A percentile compares a stretch with the other conserved stretches of the same genome.
These are phyloP conservation scores for Globisporangium echinulatum DNA, from an alignment of 352 stramenopile genomes.

Conservation along the genomic window DNA sequence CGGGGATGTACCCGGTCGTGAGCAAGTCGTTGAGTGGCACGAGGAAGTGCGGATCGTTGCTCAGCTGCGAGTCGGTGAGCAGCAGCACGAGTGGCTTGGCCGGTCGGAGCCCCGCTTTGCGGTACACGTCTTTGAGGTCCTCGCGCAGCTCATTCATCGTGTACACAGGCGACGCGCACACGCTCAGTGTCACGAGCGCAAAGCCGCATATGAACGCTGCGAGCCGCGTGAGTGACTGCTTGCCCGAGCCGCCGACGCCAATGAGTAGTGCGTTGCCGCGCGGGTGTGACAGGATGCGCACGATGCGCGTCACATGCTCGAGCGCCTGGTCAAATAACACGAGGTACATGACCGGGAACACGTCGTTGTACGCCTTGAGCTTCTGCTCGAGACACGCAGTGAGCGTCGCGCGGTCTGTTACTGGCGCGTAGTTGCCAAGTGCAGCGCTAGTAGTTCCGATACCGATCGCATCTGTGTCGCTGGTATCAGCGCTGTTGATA, in stretches of 20 bases:
- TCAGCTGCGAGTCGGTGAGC: conserved; percentile 84
- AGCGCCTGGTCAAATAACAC: conserved; percentile 91
- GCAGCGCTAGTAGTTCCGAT: neutral
- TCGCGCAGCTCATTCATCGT: conserved; percentile 78
- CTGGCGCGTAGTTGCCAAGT: conserved; percentile 34
- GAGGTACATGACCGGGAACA: conserved; percentile 89
- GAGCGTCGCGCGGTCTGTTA: conserved; percentile 48
- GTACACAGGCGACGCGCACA: conserved; percentile 52
- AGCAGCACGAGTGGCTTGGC: conserved; percentile 84
- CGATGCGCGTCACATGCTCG: conserved; percentile 85
- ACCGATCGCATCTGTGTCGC: neutral
- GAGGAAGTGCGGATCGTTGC: conserved; percentile 75
- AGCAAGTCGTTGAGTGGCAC: conserved; percentile 86
- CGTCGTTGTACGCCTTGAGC: conserved; percentile 88
- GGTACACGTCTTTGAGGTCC: conserved; percentile 87
- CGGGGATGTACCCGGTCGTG: conserved; percentile 59
- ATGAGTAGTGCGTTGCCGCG: conserved; percentile 83
- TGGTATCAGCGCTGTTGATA: conserved; percentile 3
- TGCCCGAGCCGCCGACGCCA: conserved; percentile 79
- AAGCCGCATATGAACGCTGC: conserved; percentile 86
- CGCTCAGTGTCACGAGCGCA: conserved; percentile 54
- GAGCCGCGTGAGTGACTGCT: conserved; percentile 88
- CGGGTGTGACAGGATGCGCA: conserved; percentile 71
- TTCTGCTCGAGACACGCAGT: conserved; percentile 51
- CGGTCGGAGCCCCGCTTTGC: conserved; percentile 79